Conservation (phyloP, 148 eudicot species). For the Agrostemma githago region DNA sequence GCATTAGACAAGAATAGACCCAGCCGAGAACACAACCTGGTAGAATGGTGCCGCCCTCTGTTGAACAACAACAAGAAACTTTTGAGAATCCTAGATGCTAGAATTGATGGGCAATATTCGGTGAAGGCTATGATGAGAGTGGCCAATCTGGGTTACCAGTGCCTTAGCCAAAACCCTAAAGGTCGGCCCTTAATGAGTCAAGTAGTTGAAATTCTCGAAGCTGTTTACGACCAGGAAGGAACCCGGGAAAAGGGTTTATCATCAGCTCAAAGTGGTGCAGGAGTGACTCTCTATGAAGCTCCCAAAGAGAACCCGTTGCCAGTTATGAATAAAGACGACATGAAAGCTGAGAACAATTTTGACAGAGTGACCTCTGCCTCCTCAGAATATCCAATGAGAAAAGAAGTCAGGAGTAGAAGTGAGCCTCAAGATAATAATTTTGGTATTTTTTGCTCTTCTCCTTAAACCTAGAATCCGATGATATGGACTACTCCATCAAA, state of each 20-base stretch:
- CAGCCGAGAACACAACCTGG: slow-evolving; percentile 73
- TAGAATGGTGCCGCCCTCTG: slow-evolving; percentile 82
- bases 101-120: slow-evolving; percentile 81
- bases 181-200: slow-evolving; percentile 80
- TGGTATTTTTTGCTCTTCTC: neutral
- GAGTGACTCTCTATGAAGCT: slow-evolving; percentile 50
- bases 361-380: slow-evolving; percentile 21
- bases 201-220: slow-evolving; percentile 68
- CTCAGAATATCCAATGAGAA: neutral
- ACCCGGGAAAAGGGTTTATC: slow-evolving; percentile 37
- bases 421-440: slow-evolving; percentile 12
- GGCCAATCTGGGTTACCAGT: slow-evolving; percentile 68
- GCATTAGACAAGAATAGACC: slow-evolving; percentile 79
- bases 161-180: slow-evolving; percentile 82
- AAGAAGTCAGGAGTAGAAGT: slow-evolving; percentile 7
- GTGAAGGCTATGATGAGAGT: slow-evolving; percentile 55
- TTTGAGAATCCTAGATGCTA: slow-evolving; percentile 53
- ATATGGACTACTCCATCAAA: too few species aligned
- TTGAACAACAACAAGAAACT: slow-evolving; percentile 72
- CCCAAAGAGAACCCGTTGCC: slow-evolving; percentile 17
- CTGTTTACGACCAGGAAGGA: slow-evolving; percentile 43
- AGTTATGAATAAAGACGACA: slow-evolving; percentile 22
- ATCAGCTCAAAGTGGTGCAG: slow-evolving; percentile 33
- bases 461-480: neutral
- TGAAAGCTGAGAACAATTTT: slow-evolving; percentile 21